phyloP scores from a whole-genome alignment of 2,329 filamentous ascomycete species.

The Penicillium decumbens region DNA sequence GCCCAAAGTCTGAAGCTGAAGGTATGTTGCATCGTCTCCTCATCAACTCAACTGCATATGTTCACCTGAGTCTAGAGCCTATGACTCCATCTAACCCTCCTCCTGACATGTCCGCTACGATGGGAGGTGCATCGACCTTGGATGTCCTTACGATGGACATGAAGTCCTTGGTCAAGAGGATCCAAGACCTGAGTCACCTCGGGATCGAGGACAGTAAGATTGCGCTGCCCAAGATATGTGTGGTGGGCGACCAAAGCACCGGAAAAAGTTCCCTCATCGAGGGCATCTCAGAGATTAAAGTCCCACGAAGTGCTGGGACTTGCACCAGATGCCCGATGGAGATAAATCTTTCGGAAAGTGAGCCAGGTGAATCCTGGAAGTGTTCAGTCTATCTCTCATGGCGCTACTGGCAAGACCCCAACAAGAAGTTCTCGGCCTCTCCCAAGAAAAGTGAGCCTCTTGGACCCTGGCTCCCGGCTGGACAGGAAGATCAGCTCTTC shows the following conservation, averaged over 20 bases:
- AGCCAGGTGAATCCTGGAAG: constrained; percentile 51
- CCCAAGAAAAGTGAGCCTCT: constrained; percentile 54
- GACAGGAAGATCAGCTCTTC: constrained; percentile 54
- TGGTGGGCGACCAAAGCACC: constrained; percentile 79
- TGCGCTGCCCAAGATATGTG: constrained; percentile 70
- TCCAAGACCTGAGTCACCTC: constrained; percentile 61
- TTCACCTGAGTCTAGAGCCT: background rate
- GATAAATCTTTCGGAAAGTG: constrained; percentile 62
- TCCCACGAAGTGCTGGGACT: constrained; percentile 65
- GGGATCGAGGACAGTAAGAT: constrained; percentile 65
- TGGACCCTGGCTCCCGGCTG: constrained; percentile 58
- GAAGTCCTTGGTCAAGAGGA: constrained; percentile 37
- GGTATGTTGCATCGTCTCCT: background rate
- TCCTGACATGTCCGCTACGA: no score
- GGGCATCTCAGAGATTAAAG: constrained; percentile 61
- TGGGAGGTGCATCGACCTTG: background rate
- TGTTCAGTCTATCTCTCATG: constrained; percentile 64
- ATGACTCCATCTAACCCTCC: background rate
- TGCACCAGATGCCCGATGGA: constrained; percentile 79
- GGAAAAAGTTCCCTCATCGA: constrained; percentile 70
- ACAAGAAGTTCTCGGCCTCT: constrained; percentile 39
- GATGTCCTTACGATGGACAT: constrained; percentile 31
- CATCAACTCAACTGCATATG: background rate
- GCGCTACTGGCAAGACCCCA: constrained; percentile 54
- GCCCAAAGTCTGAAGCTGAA: background rate